Base-by-base conservation (phyloP, 495 filamentous ascomycete species). In the Daldinia decipiens region DNA sequence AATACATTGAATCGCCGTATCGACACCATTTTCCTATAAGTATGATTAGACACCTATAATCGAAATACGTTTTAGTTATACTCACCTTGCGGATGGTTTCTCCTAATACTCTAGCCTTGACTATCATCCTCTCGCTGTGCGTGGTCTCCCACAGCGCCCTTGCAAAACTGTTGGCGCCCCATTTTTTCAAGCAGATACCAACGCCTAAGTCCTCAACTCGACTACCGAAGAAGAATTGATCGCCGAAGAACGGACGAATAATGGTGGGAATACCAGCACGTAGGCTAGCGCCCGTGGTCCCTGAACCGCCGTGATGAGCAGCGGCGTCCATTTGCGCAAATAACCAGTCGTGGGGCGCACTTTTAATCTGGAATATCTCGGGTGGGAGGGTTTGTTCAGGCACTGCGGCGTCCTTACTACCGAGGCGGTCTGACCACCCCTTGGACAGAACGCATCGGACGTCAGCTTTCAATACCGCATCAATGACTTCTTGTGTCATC, bases 361-460 rank as follows among this genome's bases (percentile, higher is more conserved):
- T 89, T 72, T 93, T 89, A 77, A 98, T 98, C 76, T 92, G 91
- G 72, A 90, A 84, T 60, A 99, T 95, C 65, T 93, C 90, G 0
- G 87, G 81, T 2, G 95, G 95, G 6, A 99, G 83, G 6, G 86
- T 85, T 32, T 92, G 85, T 74, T 97, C 94, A 0, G 85, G 77
- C 51, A 70, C 70, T 6, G 80, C 78, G 54, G 85, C 84, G 24
- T 87, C 82, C 47, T 88, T 83, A 27, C 74, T 71, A 38, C 75
- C 73, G 26, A 69, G 85, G 21, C 94, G 88, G 77, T 98, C 95
- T n/a, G 94, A 97, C 95, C 95, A 99, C n/a, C 95, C 95, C 77
- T 98, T 98, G 27, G 93, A 97, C 7, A 99, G 85, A 72, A 99
- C 95, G 72, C 96, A 98, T 51, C 95, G 88, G 4, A 98, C 93